Evolutionary conservation across 371 early-diverging fungal species (phyloP).

Genomic region (Encephalitozoon intestinalis): DNA sequence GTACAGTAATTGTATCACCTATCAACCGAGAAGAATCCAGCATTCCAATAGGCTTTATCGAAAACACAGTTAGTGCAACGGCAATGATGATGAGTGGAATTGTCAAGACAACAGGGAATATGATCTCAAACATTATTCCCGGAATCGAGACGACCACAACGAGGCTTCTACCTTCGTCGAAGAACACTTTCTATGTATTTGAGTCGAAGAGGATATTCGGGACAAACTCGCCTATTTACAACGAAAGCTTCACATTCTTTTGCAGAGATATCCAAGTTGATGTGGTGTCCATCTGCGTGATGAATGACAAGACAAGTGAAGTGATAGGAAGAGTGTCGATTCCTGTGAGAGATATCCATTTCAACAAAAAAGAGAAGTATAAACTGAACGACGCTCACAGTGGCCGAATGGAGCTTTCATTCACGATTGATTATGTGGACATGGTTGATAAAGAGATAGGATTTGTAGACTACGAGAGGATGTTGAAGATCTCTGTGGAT

Average conservation of each 20-base stretch:
- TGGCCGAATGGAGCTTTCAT: constrained; percentile 45
- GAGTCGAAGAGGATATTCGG: constrained; percentile 53
- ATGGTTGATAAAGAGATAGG: constrained; percentile 9
- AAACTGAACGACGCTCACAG: constrained; percentile 41
- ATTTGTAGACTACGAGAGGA: constrained; percentile 36
- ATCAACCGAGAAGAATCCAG: constrained; percentile 4
- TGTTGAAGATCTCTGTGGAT: constrained; percentile 32
- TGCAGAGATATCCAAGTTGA: constrained; percentile 53
- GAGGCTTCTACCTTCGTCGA: constrained; percentile 6
- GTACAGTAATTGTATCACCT: constrained; percentile 35
- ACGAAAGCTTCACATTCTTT: constrained; percentile 56
- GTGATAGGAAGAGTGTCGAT: constrained; percentile 47
- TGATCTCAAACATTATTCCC: not conserved
- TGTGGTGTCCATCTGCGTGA: constrained; percentile 37
- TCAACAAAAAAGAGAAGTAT: constrained; percentile 27
- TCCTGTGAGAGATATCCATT: constrained; percentile 31
- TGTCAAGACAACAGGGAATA: constrained; percentile 16
- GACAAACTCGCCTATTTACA: constrained; percentile 51
- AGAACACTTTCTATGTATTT: constrained; percentile 45
- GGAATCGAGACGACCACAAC: not conserved
- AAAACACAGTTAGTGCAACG: constrained; percentile 22
- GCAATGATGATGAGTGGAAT: constrained; percentile 28
- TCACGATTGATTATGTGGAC: constrained; percentile 45
- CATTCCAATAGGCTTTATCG: constrained; percentile 8
- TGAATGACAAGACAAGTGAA: constrained; percentile 38